Conservation (phyloP, 2,329 filamentous ascomycete genomes). For the Fusarium aywerte region DNA sequence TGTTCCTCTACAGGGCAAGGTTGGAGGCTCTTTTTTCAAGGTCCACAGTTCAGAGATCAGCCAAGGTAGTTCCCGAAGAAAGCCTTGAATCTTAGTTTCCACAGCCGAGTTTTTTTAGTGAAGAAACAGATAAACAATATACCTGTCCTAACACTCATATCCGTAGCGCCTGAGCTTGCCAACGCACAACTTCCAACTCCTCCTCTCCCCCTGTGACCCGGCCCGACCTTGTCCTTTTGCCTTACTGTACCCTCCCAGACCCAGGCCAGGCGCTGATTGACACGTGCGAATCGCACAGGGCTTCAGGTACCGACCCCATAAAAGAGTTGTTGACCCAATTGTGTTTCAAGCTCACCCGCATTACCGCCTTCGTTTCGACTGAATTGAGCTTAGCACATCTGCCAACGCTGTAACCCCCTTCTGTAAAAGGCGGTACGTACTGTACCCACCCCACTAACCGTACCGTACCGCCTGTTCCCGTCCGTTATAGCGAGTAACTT, state of each 20-base stretch:
- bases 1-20: constrained; percentile 8
- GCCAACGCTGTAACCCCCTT: constrained; percentile 18
- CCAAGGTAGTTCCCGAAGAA: constrained; percentile 5
- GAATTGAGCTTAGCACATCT: constrained; percentile 19
- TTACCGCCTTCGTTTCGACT: constrained; percentile 31
- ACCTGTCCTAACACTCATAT: constrained; percentile 8
- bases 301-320: constrained; percentile 38
- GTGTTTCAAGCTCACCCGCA: constrained; percentile 32
- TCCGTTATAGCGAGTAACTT: constrained; percentile 24
- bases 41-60: constrained; percentile 10
- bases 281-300: constrained; percentile 43
- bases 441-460: constrained; percentile 31
- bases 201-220: constrained; percentile 29
- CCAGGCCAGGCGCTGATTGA: constrained; percentile 29
- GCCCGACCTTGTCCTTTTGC: constrained; percentile 24
- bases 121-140: not conserved
- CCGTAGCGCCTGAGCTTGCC: constrained; percentile 31
- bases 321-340: constrained; percentile 21
- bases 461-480: constrained; percentile 36
- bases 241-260: constrained; percentile 2
- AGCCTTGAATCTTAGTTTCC: constrained; percentile 6
- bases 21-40: constrained; percentile 6
- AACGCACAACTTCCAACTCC: constrained; percentile 35
- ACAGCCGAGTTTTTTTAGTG: not conserved
- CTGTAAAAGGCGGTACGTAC: constrained; percentile 9